Percentiles rank a stretch among this genome's conserved stretches.
phyloP scores from a whole-genome alignment of 2,329 filamentous ascomycete species.

The Cytospora paraplurivora region DNA sequence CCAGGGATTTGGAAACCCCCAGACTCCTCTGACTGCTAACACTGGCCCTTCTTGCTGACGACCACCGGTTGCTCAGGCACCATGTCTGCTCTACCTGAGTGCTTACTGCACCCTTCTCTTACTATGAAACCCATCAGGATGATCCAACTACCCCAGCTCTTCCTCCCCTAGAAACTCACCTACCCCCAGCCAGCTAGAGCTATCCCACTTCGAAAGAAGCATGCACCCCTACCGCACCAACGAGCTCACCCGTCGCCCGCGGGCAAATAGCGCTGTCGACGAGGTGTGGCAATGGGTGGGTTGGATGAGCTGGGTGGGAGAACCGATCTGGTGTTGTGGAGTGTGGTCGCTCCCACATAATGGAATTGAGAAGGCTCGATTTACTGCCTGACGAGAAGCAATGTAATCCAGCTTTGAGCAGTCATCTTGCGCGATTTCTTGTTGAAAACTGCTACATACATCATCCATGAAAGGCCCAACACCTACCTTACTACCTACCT shows the following conservation, averaged over 20 bases:
- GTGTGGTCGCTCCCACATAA: neutral
- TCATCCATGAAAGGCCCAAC: no score
- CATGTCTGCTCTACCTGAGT: slow-evolving; percentile 38
- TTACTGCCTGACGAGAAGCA: no score
- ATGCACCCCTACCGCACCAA: slow-evolving; percentile 54
- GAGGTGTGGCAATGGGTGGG: slow-evolving; percentile 3
- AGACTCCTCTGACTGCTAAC: slow-evolving; percentile 57
- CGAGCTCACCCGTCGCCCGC: slow-evolving; percentile 49
- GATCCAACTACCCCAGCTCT: slow-evolving; percentile 60
- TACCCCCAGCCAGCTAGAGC: slow-evolving; percentile 53
- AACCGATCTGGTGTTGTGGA: slow-evolving; percentile 15
- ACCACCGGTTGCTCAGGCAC: slow-evolving; percentile 49
- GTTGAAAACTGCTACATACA: no score
- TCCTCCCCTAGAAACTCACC: slow-evolving; percentile 59
- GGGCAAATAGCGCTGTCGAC: slow-evolving; percentile 58
- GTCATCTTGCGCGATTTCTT: no score
- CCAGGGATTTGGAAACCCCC: slow-evolving; percentile 49
- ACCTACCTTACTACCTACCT: no score
- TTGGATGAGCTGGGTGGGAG: neutral
- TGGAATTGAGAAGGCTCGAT: neutral
- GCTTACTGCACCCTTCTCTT: slow-evolving; percentile 47
- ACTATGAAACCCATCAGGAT: slow-evolving; percentile 49
- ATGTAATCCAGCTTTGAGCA: no score
- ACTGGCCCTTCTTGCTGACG: slow-evolving; percentile 52
- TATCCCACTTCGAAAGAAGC: slow-evolving; percentile 43